Conservation (phyloP, 495 filamentous ascomycete genomes). For the Annulohypoxylon moriforme region DNA sequence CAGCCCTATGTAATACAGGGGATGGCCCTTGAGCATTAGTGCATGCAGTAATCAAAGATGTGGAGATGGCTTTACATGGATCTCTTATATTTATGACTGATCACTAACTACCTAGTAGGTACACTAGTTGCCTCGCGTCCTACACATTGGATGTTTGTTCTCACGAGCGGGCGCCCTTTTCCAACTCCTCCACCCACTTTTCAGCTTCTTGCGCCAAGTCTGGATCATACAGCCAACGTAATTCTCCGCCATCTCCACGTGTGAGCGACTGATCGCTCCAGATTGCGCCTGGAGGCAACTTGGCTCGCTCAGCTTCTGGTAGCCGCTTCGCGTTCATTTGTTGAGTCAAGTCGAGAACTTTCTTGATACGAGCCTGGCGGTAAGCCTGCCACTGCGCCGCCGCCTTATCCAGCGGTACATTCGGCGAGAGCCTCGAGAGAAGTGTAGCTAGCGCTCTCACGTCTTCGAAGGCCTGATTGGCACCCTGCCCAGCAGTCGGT, state of each 20-base stretch:
- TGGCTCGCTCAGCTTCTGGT: slow-evolving; percentile 27
- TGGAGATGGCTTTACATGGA: no score
- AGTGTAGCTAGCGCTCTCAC: slow-evolving; percentile 44
- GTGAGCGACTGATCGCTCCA: slow-evolving; percentile 19
- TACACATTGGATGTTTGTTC: no score
- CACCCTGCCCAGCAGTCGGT: slow-evolving; percentile 52
- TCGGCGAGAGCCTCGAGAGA: slow-evolving; percentile 23
- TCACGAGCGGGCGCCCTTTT: no score
- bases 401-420: slow-evolving; percentile 19
- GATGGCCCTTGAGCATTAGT: no score
- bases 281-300: slow-evolving; percentile 11
- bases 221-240: slow-evolving; percentile 39
- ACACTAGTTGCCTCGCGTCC: no score
- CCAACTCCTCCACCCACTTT: slow-evolving; percentile 29
- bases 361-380: slow-evolving; percentile 35
- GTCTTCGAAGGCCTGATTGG: slow-evolving; percentile 51
- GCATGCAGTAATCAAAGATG: no score
- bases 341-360: slow-evolving; percentile 34
- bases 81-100: no score
- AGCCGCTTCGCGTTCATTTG: slow-evolving; percentile 38
- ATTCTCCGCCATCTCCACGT: slow-evolving; percentile 29
- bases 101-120: no score
- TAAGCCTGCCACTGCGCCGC: slow-evolving; percentile 39
- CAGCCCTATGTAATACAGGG: no score
- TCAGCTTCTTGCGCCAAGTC: slow-evolving; percentile 30